These are phyloP conservation scores for Ophiocytium majus DNA, from an alignment of 352 stramenopile genomes.

Conservation along the genomic window DNA sequence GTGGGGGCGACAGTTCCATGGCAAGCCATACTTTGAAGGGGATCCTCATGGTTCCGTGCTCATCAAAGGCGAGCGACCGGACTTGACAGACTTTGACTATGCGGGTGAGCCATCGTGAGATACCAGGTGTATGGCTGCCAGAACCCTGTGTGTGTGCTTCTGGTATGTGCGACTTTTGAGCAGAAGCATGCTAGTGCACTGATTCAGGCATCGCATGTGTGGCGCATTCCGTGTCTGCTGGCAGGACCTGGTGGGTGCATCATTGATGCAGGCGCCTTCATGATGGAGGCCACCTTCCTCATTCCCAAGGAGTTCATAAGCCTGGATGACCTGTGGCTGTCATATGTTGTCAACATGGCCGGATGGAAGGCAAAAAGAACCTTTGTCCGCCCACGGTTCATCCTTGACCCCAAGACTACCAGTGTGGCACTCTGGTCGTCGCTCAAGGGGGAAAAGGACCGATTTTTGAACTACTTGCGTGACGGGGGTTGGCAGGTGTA, in stretches of 20 bases:
- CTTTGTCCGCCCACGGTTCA: conserved; percentile 3
- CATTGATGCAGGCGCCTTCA: conserved; percentile 15
- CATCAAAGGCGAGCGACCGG: neutral
- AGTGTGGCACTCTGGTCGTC: neutral
- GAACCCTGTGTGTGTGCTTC: too few relatives aligned
- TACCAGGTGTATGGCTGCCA: too few relatives aligned
- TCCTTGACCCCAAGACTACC: neutral
- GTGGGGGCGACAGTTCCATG: conserved; percentile 18
- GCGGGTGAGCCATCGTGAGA: neutral
- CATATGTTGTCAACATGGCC: conserved; percentile 8
- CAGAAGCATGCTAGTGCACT: too few relatives aligned
- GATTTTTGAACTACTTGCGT: neutral
- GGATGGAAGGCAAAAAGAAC: conserved; percentile 8
- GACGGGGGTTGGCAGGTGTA: conserved; percentile 1
- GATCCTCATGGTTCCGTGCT: neutral
- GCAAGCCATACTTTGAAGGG: conserved; percentile 6
- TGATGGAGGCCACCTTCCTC: conserved; percentile 2
- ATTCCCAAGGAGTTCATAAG: conserved; percentile 2
- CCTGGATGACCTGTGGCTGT: conserved; percentile 14
- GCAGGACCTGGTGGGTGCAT: conserved; percentile 1
- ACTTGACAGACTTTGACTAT: conserved; percentile 16
- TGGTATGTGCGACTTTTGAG: too few relatives aligned
- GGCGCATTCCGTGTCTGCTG: neutral
- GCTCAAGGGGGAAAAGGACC: conserved; percentile 11
- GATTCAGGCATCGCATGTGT: too few relatives aligned